These are phyloP conservation scores for Phyllosticta paracitricarpa DNA, from an alignment of 2,329 filamentous ascomycete species.

Conservation along the genomic window DNA sequence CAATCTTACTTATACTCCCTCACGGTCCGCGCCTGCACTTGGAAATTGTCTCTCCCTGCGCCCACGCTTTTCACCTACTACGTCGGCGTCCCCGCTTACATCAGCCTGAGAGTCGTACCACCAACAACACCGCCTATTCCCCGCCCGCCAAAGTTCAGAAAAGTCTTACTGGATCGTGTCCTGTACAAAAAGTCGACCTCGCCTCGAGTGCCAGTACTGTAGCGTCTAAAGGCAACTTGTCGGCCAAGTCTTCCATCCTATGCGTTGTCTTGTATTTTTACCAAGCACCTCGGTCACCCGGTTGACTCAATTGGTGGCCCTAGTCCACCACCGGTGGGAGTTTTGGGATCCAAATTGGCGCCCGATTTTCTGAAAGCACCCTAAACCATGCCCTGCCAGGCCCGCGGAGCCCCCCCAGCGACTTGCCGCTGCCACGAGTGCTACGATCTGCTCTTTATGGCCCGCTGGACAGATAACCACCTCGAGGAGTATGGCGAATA, in stretches of 20 bases:
- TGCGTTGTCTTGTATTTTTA: slow-evolving; percentile 4
- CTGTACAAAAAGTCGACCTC: not conserved
- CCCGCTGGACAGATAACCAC: not conserved
- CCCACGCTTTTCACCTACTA: not conserved
- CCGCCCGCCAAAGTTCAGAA: not conserved
- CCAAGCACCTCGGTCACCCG: slow-evolving; percentile 1
- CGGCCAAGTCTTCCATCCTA: not conserved
- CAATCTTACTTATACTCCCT: not conserved
- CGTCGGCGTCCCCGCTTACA: not conserved
- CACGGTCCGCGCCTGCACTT: not conserved
- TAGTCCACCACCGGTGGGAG: slow-evolving; percentile 10
- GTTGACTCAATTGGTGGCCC: slow-evolving; percentile 6
- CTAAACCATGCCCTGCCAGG: slow-evolving; percentile 1
- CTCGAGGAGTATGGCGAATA: not conserved
- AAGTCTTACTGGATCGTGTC: not conserved
- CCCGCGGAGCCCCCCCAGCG: not conserved
- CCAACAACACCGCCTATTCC: not conserved
- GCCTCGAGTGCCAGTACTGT: not conserved
- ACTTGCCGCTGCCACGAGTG: not conserved
- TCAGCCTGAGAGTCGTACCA: not conserved
- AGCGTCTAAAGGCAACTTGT: not conserved
- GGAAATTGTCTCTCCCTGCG: not conserved
- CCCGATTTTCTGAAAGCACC: not conserved
- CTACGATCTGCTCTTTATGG: not conserved
- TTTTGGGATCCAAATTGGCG: not conserved